Conservation (phyloP, 2,329 filamentous ascomycete species). For the Trichoderma polysporum region DNA sequence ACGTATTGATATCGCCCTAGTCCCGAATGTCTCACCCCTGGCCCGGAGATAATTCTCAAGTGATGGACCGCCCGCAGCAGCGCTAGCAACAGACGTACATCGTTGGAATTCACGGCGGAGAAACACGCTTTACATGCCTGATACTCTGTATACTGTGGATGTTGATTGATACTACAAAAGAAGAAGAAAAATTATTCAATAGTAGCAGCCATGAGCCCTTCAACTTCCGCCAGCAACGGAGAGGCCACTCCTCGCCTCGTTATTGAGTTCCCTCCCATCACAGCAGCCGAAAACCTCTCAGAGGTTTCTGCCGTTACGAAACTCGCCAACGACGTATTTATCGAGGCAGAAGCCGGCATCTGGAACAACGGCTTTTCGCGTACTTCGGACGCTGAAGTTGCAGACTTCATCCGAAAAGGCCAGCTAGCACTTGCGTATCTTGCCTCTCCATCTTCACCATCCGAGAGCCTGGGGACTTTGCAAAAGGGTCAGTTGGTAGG, state of each 20-base stretch:
- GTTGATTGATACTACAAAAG: neutral
- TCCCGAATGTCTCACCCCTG: no score
- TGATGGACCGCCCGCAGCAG: neutral
- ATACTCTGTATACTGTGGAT: neutral
- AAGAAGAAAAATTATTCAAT: neutral
- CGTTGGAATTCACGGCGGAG: no score
- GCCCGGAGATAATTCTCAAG: no score
- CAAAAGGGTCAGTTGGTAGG: conserved; percentile 25
- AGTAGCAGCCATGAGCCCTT: neutral
- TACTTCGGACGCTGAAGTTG: conserved; percentile 27
- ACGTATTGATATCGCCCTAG: no score
- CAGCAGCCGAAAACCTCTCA: conserved; percentile 24
- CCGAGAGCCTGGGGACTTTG: neutral
- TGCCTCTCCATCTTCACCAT: neutral
- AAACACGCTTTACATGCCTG: neutral
- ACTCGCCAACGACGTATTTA: conserved; percentile 32
- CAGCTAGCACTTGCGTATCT: conserved; percentile 30
- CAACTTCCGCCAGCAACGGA: neutral
- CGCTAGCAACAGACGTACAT: neutral
- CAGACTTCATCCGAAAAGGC: conserved; percentile 25
- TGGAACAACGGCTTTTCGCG: conserved; percentile 31
- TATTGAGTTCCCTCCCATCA: conserved; percentile 26
- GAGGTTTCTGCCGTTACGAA: conserved; percentile 23
- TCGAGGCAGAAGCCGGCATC: conserved; percentile 29
- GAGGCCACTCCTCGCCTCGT: conserved; percentile 5